Conservation (phyloP, 768 basidiomycete genomes). For the Lyophyllum shimeji region DNA sequence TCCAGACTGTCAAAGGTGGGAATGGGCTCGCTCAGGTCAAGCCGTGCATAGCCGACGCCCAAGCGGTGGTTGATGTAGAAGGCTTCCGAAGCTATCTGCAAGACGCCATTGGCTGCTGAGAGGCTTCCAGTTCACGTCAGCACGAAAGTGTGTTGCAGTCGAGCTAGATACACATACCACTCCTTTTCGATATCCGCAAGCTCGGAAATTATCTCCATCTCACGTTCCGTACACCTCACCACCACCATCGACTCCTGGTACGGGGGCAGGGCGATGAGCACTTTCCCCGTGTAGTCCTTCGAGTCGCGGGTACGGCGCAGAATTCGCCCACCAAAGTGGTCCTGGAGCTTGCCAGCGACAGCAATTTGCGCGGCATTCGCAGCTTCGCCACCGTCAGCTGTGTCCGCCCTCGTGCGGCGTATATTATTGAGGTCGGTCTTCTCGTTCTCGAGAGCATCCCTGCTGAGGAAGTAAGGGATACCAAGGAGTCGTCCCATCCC, state of each 20-base stretch:
- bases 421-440: neutral
- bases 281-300: slow-evolving; percentile 7
- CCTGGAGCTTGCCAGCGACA: slow-evolving; percentile 11
- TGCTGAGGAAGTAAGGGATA: neutral
- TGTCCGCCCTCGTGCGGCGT: neutral
- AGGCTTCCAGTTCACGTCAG: neutral
- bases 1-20: slow-evolving; percentile 10
- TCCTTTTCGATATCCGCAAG: slow-evolving; percentile 13
- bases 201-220: slow-evolving; percentile 17
- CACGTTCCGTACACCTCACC: slow-evolving; percentile 17
- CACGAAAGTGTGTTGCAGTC: neutral
- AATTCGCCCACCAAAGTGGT: slow-evolving; percentile 16
- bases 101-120: neutral
- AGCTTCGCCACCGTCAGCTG: neutral
- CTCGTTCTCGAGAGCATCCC: neutral
- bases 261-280: slow-evolving; percentile 7
- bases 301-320: slow-evolving; percentile 22
- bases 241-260: neutral
- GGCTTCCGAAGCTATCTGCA: neutral
- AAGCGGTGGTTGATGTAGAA: neutral
- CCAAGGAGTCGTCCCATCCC: neutral
- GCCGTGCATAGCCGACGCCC: neutral
- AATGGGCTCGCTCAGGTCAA: neutral
- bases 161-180: slow-evolving; percentile 6
- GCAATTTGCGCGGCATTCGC: neutral